These are phyloP conservation scores for Homolaphlyctis polyrhiza DNA, from an alignment of 371 early-diverging fungal species.

Conservation along the genomic window DNA sequence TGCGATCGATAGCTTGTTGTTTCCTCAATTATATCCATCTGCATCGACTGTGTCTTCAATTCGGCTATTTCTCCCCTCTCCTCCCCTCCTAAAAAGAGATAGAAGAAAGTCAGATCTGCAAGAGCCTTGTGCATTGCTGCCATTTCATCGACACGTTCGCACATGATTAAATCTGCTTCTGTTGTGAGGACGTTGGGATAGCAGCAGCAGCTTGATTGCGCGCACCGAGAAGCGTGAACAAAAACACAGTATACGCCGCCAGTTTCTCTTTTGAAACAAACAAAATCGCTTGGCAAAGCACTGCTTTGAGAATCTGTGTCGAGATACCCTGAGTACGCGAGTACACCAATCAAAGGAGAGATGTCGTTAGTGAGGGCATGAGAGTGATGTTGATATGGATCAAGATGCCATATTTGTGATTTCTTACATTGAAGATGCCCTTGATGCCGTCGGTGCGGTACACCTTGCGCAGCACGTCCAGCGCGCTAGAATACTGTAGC, in stretches of 20 bases:
- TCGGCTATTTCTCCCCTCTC: too few species aligned
- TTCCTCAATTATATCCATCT: too few species aligned
- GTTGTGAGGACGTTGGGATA: background rate
- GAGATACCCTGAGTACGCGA: conserved; percentile 81
- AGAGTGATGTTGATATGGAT: background rate
- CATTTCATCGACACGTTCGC: too few species aligned
- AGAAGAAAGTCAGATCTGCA: too few species aligned
- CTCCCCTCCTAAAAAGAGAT: too few species aligned
- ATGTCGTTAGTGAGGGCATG: background rate
- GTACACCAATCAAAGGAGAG: conserved; percentile 3
- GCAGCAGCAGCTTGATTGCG: too few species aligned
- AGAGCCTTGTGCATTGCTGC: too few species aligned
- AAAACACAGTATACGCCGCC: conserved; percentile 23
- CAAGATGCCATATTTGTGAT: too few species aligned
- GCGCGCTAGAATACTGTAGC: conserved; percentile 68
- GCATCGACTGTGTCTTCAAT: too few species aligned
- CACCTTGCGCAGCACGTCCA: conserved; percentile 82
- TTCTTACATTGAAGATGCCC: conserved; percentile 91
- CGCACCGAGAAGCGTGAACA: conserved; percentile 29
- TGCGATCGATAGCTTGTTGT: too few species aligned
- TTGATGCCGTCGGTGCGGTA: conserved; percentile 71
- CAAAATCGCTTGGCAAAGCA: conserved; percentile 89
- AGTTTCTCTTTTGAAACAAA: conserved; percentile 93
- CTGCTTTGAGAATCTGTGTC: conserved; percentile 94
- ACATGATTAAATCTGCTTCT: background rate